Conservation (phyloP, 257 asterid genomes). For the Solanum sitiens region DNA sequence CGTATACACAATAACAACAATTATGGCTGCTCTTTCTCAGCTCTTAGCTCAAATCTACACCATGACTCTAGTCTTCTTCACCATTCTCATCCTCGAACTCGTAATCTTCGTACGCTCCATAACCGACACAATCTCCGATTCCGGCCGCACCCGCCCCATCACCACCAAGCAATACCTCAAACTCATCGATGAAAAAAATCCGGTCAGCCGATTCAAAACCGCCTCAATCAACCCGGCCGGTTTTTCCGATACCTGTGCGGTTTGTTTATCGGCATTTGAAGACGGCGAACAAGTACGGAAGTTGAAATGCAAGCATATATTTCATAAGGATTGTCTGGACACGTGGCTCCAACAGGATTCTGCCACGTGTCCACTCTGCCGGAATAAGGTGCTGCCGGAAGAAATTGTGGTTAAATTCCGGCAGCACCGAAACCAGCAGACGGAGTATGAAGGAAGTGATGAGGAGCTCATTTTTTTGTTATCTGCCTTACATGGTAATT, state of each 20-base stretch:
- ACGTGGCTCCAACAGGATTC: slow-evolving; percentile 47
- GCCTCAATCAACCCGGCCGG: background rate
- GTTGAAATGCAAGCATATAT: slow-evolving; percentile 47
- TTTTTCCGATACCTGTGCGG: slow-evolving; percentile 26
- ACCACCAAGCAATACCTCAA: slow-evolving; percentile 41
- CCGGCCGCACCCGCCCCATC: slow-evolving; percentile 9
- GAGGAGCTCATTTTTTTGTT: slow-evolving; percentile 37
- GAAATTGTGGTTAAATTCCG: slow-evolving; percentile 18
- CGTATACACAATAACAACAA: background rate
- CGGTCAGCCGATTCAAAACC: slow-evolving; percentile 14
- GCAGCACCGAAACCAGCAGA: slow-evolving; percentile 1
- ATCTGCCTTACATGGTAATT: slow-evolving; percentile 39
- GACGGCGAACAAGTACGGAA: slow-evolving; percentile 50
- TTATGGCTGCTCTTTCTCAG: slow-evolving; percentile 39
- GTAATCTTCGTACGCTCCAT: slow-evolving; percentile 24
- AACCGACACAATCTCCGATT: slow-evolving; percentile 6
- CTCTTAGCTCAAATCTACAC: slow-evolving; percentile 26
- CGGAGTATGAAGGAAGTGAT: slow-evolving; percentile 24
- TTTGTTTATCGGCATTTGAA: slow-evolving; percentile 42
- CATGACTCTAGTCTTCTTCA: slow-evolving; percentile 24
- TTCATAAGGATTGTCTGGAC: slow-evolving; percentile 57
- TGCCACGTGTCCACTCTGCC: slow-evolving; percentile 67
- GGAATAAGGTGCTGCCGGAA: slow-evolving; percentile 39
- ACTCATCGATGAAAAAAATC: slow-evolving; percentile 36
- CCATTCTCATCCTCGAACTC: slow-evolving; percentile 37